Base-by-base conservation (phyloP, 1,284 basidiomycete species). In the Earliella scabrosa region DNA sequence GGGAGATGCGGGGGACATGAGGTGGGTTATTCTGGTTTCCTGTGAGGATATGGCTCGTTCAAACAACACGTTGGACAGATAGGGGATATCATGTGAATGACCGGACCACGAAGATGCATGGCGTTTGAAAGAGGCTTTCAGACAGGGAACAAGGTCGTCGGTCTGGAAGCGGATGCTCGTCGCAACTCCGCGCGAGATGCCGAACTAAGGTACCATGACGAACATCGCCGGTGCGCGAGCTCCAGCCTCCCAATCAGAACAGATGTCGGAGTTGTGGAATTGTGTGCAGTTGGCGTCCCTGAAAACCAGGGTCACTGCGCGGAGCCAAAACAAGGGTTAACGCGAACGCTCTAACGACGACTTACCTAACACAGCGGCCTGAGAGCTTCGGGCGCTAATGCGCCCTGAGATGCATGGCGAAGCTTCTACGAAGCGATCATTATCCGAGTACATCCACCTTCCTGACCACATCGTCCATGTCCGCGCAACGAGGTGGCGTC, bases 121-220 rank as follows among this genome's bases (percentile, higher is more conserved):
- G 41, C 31, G 34, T 35, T 24, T 38, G 53, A 55, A 55, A 50
- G 53, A 39, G 32, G 27, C 43, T 55, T 50, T 55, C 53, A 55
- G 47, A 55, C 53, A 24, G 29, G 47, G 53, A 45, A 54, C 39
- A 49, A 49, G 39, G 52, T 8, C 52, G 20, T 45, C 18, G 35
- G 27, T 24, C 38, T 32, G 26, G 31, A 16, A 34, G n/a, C 35
- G 35, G 16, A n/a, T 32, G 35, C 14, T 27, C 46, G 31, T 34
- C 31, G 46, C 10, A 48, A 26, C 23, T 34, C 21, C 45, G n/a
- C n/a, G n/a, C 10, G 32, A 23, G 9, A 16, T n/a, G 23, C 11
- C 45, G 26, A 4, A 26, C 44, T 13, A 27, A 38, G 27, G 43
- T 6, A 26, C 26, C 41, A 18, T 20, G 27, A 18, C 9, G 43